phyloP scores from a whole-genome alignment of 345 rosid species.

The Salix exigua region DNA sequence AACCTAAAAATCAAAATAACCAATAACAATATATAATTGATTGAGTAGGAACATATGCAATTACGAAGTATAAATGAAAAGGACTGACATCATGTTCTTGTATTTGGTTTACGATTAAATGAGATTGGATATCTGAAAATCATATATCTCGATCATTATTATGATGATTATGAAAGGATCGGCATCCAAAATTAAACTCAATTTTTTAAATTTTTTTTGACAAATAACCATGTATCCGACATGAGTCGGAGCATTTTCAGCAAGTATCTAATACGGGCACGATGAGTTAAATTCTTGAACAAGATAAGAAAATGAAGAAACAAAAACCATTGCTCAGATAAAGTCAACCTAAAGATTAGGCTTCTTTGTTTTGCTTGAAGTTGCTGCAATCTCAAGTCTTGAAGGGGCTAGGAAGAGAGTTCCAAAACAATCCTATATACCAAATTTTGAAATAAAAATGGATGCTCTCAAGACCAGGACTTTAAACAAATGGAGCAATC shows the following conservation, averaged over 20 bases:
- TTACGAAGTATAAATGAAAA: no score
- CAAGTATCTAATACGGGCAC: no score
- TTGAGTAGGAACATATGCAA: no score
- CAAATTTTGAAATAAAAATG: background rate
- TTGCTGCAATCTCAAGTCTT: background rate
- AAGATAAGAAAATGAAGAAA: background rate
- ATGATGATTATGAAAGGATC: no score
- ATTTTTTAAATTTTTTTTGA: no score
- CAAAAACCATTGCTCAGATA: background rate
- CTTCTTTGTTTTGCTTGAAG: background rate
- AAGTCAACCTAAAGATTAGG: background rate
- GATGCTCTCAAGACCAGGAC: background rate
- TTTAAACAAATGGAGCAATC: background rate
- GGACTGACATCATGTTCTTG: no score
- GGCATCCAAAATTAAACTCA: background rate
- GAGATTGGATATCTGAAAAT: no score
- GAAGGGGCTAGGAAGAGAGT: background rate
- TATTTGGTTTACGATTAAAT: no score
- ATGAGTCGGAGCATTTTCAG: background rate
- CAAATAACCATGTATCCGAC: background rate
- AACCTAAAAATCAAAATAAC: background rate
- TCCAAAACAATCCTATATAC: background rate
- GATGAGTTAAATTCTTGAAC: background rate
- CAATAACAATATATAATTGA: no score
- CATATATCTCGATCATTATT: no score